Conservation (phyloP, 352 stramenopile genomes). For the Blastocystis sp. region DNA sequence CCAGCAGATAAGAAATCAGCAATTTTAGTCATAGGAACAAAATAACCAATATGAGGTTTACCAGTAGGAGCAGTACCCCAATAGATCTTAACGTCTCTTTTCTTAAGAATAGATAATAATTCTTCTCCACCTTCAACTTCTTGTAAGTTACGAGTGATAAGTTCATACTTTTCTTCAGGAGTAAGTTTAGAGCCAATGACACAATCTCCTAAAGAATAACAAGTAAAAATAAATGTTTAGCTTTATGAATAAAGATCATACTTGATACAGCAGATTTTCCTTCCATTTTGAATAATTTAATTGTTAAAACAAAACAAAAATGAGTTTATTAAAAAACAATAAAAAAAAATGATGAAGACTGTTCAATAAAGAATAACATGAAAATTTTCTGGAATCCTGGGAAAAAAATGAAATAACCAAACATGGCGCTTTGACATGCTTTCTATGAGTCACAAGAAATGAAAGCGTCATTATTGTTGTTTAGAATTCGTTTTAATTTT, state of each 20-base stretch:
- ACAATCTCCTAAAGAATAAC: constrained; percentile 12
- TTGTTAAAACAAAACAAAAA: no score
- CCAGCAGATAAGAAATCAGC: constrained; percentile 33
- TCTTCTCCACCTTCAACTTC: constrained; percentile 30
- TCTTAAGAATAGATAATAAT: constrained; percentile 31
- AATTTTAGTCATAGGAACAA: constrained; percentile 34
- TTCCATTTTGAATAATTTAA: no score
- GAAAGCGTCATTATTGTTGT: no score
- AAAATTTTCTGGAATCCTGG: no score
- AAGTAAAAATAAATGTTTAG: no score
- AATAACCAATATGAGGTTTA: constrained; percentile 32
- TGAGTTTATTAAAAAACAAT: no score
- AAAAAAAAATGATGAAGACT: no score
- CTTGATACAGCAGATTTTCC: constrained; percentile 15
- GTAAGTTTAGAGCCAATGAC: constrained; percentile 1
- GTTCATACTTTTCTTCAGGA: constrained; percentile 26
- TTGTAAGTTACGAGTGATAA: constrained; percentile 29
- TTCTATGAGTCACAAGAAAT: no score
- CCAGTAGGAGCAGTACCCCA: constrained; percentile 29
- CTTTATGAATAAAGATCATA: neutral
- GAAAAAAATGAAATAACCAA: no score
- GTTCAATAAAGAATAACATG: no score
- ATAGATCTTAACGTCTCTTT: constrained; percentile 27
- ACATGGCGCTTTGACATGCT: no score
- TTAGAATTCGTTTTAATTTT: no score